Percentiles rank a stretch among this genome's conserved stretches.
phyloP scores from a whole-genome alignment of 108 stramenopile genomes.

The Cyclotella sp. region DNA sequence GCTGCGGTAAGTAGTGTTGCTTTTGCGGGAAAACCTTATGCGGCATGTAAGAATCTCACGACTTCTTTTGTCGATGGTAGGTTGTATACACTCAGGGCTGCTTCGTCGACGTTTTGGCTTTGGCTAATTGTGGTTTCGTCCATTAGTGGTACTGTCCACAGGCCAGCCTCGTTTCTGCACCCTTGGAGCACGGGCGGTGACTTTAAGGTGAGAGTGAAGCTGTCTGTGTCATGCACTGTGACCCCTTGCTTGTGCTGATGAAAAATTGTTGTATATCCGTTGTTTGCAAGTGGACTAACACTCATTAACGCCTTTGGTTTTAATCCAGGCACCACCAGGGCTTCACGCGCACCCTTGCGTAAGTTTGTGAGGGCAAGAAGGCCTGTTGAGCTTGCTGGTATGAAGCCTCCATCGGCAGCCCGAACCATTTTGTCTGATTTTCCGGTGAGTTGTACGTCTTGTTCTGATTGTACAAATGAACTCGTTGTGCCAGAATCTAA shows the following conservation, averaged over 20 bases:
- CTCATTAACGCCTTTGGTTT: slow-evolving; percentile 9
- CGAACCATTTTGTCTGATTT: slow-evolving; percentile 8
- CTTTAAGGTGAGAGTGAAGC: slow-evolving; percentile 12
- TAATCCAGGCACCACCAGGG: slow-evolving; percentile 16
- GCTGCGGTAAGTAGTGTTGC: slow-evolving; percentile 36
- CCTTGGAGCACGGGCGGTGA: slow-evolving; percentile 7
- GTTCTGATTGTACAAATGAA: slow-evolving; percentile 5
- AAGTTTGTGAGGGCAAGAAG: neutral
- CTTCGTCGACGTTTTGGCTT: slow-evolving; percentile 1
- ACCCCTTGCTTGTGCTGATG: slow-evolving; percentile 2
- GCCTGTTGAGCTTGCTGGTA: slow-evolving; percentile 8
- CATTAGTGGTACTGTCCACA: slow-evolving; percentile 10
- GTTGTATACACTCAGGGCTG: slow-evolving; percentile 15
- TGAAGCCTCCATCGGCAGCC: slow-evolving; percentile 2
- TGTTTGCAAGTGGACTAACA: slow-evolving; percentile 11
- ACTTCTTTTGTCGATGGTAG: slow-evolving; percentile 18
- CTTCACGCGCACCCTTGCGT: slow-evolving; percentile 9
- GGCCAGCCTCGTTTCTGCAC: slow-evolving; percentile 1
- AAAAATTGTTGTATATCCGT: slow-evolving; percentile 13
- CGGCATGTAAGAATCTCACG: slow-evolving; percentile 44
- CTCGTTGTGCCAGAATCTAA: slow-evolving; percentile 20
- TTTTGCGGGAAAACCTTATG: slow-evolving; percentile 35
- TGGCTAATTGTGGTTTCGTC: slow-evolving; percentile 16
- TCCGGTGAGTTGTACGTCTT: slow-evolving; percentile 11
- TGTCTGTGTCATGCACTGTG: slow-evolving; percentile 11